Evolutionary conservation across 768 basidiomycete genomes (phyloP), one percentile per base, ranked within the genome.

Genomic region (Pleurotus pulmonarius): DNA sequence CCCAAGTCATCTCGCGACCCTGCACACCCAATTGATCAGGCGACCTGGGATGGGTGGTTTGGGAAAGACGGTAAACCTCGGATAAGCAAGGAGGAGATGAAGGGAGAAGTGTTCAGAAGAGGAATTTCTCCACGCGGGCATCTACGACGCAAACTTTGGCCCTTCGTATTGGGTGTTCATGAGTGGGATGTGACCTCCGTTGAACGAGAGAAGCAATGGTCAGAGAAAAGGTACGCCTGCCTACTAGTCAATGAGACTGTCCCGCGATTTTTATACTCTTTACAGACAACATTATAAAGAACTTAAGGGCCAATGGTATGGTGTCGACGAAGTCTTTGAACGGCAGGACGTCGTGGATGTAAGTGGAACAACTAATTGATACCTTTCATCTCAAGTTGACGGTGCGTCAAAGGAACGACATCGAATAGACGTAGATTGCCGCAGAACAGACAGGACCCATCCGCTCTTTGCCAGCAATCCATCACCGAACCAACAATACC

Each of bases 391-490:
- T 45, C 52, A 9, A 29, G 34, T 22, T 39, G 53, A 34, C 24
- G 20, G 49, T 25, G n/a, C 38, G 45, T 15, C 15, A 25, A 56
- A 87, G 87, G 92, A 94, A 67, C 84, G 90, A n/a, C 92, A 94
- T 71, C 84, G 92, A 22, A 93, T 94, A 63, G 92, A 98, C 65
- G 97, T 99, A 56, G 97, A 98, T 67, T 98, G 97, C 64, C 87
- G 95, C 57, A 83, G 97, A 24, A 99, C 97, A 18, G 97, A 99
- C 70, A 82, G 97, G 38, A 88, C 81, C n/a, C 96, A 98, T 62
- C 86, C 92, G 4, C 78, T 98, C 55, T 98, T 97, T 64, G 82
- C 87, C 2, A 75, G 73, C 22, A 71, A 74, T 13, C 66, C 69
- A 39, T 56, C 68, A 62, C 70, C 69, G 20, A 86, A 87, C 67